Base-by-base conservation (phyloP, 2,329 filamentous ascomycete species). In the Scedosporium minutisporum region DNA sequence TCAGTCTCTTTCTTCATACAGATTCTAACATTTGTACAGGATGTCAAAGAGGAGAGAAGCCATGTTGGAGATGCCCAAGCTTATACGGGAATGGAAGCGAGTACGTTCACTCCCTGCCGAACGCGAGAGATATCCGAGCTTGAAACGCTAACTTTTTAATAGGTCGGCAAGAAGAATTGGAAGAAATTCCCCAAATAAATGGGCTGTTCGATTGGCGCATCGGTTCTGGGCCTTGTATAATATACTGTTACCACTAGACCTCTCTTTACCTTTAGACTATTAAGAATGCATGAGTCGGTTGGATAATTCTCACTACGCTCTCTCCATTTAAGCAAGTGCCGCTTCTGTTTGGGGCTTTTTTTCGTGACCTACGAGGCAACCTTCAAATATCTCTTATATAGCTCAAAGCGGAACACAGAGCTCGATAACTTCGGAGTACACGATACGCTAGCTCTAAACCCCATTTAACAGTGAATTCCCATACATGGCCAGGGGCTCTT, bases 81-180 rank as follows among this genome's bases (percentile, higher is more conserved):
- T 97, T 79, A 90, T 99, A 74, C 85, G 89, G 75, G 82, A 89
- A 75, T 99, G 93, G 95, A 96, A 96, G 78, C 87, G 89, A 85
- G 90, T 95, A 79, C 73, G 86, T 76, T 51, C 29, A 27, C 44
- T 14, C 21, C 27, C 38, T 57, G 18, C 18, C n/a, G 6, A 16
- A 14, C 3, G n/a, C 14, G 12, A 38, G 29, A 25, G 6, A 25
- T 57, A 53, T 53, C 14, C 9, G 10, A 7, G 27, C 41, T 60
- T 53, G n/a, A 44, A 23, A 48, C 71, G 61, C 76, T 80, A 69
- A 81, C 70, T n/a, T 18, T 21, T 6, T 42, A 38, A 65, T 67
- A 85, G 83, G 71, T 81, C 66, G 82, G 82, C 66, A 82, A 78
- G 73, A 73, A 73, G 69, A 81, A 78, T 70, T 86, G 82, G 82